These are phyloP conservation scores for Tylopilus plumbeoviolaceoides DNA, from an alignment of 768 basidiomycete species.

Conservation along the genomic window DNA sequence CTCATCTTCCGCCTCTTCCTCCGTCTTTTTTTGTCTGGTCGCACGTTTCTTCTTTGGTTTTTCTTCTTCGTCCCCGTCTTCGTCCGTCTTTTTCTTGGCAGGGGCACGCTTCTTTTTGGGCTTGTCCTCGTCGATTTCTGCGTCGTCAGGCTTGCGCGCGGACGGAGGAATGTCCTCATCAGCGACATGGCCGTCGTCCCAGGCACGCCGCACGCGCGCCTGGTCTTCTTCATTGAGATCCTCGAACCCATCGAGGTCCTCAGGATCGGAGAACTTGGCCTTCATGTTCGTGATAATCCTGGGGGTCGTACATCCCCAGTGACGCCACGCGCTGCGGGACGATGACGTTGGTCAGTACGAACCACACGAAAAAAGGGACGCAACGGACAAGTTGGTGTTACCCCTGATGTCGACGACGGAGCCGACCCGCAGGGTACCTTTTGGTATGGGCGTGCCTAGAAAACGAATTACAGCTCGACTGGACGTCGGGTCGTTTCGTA, in stretches of 20 bases:
- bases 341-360: not conserved
- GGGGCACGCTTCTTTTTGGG: constrained; percentile 48
- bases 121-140: constrained; percentile 49
- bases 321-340: constrained; percentile 67
- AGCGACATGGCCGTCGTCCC: constrained; percentile 72
- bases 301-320: constrained; percentile 83
- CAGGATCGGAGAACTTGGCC: constrained; percentile 47
- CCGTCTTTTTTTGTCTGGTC: constrained; percentile 28
- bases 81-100: constrained; percentile 34
- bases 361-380: not conserved
- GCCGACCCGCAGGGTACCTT: constrained; percentile 72
- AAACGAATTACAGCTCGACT: constrained; percentile 8
- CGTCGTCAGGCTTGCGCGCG: constrained; percentile 56
- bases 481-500: not conserved
- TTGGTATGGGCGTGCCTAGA: constrained; percentile 64
- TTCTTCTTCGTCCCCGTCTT: constrained; percentile 33
- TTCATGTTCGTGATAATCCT: constrained; percentile 73
- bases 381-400: constrained; percentile 58
- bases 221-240: constrained; percentile 67
- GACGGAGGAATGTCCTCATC: constrained; percentile 79
- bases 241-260: constrained; percentile 85
- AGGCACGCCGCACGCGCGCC: constrained; percentile 66
- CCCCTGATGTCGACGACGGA: constrained; percentile 72
- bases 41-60: constrained; percentile 36
- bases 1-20: constrained; percentile 35